Evolutionary conservation across 1,284 basidiomycete genomes (phyloP).

Genomic region (Porphyrellus sp.): DNA sequence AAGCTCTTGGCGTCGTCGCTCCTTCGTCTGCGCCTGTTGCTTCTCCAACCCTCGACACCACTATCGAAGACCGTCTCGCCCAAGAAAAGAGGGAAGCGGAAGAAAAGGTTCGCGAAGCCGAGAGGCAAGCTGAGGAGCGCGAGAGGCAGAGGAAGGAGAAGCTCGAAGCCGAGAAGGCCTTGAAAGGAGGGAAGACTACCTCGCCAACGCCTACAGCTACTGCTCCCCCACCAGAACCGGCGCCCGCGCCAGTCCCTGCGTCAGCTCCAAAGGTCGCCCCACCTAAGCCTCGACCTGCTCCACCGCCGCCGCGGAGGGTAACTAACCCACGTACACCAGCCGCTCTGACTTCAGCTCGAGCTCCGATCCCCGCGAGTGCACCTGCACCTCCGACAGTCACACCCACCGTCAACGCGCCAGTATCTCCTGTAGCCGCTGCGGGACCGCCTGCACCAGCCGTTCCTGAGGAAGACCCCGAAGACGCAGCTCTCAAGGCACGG

Average conservation of each 20-base stretch:
- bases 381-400: constrained; percentile 31
- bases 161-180: constrained; percentile 63
- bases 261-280: constrained; percentile 35
- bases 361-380: constrained; percentile 31
- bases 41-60: constrained; percentile 60
- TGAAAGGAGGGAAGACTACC: constrained; percentile 44
- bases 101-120: constrained; percentile 70
- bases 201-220: constrained; percentile 34
- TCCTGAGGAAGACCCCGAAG: constrained; percentile 58
- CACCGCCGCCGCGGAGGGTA: constrained; percentile 43
- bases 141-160: constrained; percentile 67
- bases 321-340: constrained; percentile 29
- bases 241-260: constrained; percentile 34
- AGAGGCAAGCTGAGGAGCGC: constrained; percentile 75
- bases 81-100: constrained; percentile 85
- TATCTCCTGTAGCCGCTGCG: constrained; percentile 33
- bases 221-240: constrained; percentile 36
- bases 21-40: constrained; percentile 44
- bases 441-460: constrained; percentile 37
- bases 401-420: constrained; percentile 34
- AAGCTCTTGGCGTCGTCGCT: constrained; percentile 73
- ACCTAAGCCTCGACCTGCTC: constrained; percentile 39
- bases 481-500: constrained; percentile 56
- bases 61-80: constrained; percentile 78
- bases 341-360: constrained; percentile 24